Conservation (phyloP, 208 protist genomes). For the Polymyxa betae region DNA sequence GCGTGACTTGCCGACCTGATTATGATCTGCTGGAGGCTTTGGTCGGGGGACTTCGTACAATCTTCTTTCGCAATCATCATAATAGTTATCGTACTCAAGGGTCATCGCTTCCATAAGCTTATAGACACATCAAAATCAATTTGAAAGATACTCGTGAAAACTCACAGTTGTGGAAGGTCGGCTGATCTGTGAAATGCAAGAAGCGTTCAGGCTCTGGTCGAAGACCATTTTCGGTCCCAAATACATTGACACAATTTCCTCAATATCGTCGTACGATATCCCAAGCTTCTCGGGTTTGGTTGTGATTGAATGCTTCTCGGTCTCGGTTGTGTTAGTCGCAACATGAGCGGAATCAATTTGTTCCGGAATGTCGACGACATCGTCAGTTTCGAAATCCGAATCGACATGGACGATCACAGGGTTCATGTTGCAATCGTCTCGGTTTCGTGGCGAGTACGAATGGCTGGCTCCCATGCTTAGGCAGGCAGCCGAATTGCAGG, state of each 20-base stretch:
- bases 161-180: not conserved
- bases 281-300: not conserved
- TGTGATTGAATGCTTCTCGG: too few species aligned
- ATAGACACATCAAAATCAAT: not conserved
- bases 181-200: not conserved
- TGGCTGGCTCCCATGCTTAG: too few species aligned
- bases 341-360: too few species aligned
- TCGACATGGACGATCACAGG: slow-evolving; percentile 29
- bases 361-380: too few species aligned
- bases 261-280: not conserved
- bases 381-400: not conserved
- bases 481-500: too few species aligned
- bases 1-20: not conserved
- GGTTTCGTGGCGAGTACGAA: not conserved
- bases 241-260: slow-evolving; percentile 40
- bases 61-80: slow-evolving; percentile 32
- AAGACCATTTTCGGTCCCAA: not conserved
- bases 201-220: not conserved
- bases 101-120: not conserved
- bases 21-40: not conserved
- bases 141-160: not conserved
- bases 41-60: slow-evolving; percentile 39
- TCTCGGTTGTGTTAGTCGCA: too few species aligned
- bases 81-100: slow-evolving; percentile 47
- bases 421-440: not conserved